Conservation (phyloP, 192 early-diverging fungal species). For the Coemansia brasiliensis region DNA sequence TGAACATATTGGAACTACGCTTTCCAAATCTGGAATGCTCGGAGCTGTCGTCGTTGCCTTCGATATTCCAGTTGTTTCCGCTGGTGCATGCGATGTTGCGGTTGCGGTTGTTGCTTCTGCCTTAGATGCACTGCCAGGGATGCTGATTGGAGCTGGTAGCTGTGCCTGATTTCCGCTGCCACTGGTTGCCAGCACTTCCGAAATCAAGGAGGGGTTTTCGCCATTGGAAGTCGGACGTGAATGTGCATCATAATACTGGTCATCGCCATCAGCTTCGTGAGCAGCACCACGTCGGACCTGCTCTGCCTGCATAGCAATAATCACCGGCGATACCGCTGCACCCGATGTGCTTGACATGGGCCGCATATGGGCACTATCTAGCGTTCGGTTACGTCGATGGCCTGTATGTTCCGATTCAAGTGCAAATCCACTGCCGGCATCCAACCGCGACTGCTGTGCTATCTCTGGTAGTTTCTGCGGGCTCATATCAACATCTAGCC, state of each 20-base stretch:
- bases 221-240: conserved; percentile 2
- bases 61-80: neutral
- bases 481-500: conserved; percentile 55
- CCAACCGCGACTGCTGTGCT: conserved; percentile 17
- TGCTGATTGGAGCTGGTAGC: neutral
- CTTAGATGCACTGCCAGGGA: neutral
- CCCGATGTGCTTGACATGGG: neutral
- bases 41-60: neutral
- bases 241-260: conserved; percentile 21
- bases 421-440: conserved; percentile 1
- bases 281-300: conserved; percentile 22
- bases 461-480: conserved; percentile 5
- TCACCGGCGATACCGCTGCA: conserved; percentile 20
- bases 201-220: conserved; percentile 2
- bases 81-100: too few species aligned
- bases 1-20: neutral
- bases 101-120: neutral
- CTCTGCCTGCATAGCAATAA: conserved; percentile 46
- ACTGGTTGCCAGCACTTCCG: neutral
- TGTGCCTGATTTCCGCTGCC: neutral
- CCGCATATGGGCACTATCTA: conserved; percentile 5
- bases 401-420: neutral
- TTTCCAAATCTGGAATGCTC: neutral
- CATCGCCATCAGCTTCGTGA: conserved; percentile 22
- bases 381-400: conserved; percentile 31